Conservation (phyloP, 345 rosid species). For the Geranium brycei region DNA sequence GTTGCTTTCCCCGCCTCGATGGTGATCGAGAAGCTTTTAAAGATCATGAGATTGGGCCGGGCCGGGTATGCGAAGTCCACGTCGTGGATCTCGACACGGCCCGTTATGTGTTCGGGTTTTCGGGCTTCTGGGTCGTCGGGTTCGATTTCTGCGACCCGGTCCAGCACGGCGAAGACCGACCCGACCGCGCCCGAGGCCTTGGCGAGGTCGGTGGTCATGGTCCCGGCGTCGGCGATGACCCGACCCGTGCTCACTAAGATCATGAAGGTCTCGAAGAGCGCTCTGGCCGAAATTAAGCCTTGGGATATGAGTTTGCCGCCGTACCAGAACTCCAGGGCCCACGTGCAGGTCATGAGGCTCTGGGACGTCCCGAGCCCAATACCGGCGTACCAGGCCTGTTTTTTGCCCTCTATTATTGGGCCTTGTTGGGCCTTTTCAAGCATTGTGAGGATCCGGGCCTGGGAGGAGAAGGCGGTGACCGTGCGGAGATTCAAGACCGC, state of each 20-base stretch:
- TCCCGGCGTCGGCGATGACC: conserved; percentile 8
- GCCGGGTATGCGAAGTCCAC: conserved; percentile 10
- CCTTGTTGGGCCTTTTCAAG: conserved; percentile 3
- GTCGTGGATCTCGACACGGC: conserved; percentile 1
- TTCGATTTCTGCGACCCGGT: conserved; percentile 1
- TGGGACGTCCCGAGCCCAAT: conserved; percentile 1
- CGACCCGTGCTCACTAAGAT: conserved; percentile 1
- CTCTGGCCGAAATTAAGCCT: not conserved
- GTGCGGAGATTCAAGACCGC: conserved; percentile 1
- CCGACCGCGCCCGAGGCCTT: not conserved
- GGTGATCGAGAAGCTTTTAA: conserved; percentile 5
- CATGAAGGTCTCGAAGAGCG: conserved; percentile 4
- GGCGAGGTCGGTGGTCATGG: conserved; percentile 10
- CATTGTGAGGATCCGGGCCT: conserved; percentile 1
- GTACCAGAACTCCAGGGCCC: conserved; percentile 4
- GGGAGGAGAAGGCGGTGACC: conserved; percentile 8
- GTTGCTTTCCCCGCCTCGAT: conserved; percentile 2
- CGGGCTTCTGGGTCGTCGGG: not conserved
- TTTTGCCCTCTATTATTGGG: not conserved
- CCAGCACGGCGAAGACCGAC: conserved; percentile 5
- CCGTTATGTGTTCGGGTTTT: not conserved
- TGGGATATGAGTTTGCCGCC: not conserved
- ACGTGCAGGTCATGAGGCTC: not conserved
- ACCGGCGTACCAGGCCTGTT: conserved; percentile 8
- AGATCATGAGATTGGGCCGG: conserved; percentile 2